Evolutionary conservation across 1,284 basidiomycete genomes (phyloP).

Genomic region (Sanguinoderma infundibulare): DNA sequence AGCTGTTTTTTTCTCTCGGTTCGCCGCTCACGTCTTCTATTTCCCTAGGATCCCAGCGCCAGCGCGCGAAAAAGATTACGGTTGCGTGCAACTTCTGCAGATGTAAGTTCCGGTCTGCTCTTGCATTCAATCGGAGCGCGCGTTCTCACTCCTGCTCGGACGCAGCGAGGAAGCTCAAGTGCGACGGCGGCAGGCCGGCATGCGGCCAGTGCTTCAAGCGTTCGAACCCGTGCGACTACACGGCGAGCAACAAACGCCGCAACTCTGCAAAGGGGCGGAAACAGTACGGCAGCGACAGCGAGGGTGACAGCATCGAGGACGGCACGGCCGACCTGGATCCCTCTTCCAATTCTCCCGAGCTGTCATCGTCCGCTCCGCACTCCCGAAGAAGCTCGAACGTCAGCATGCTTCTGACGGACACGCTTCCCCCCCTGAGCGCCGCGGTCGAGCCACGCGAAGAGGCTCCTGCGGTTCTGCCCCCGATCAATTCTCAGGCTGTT

Average conservation of each 20-base stretch:
- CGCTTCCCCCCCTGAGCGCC: slow-evolving; percentile 33
- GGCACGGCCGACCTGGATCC: slow-evolving; percentile 42
- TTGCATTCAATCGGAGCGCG: slow-evolving; percentile 7
- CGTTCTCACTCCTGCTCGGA: slow-evolving; percentile 21
- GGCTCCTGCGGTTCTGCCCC: slow-evolving; percentile 30
- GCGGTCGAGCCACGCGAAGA: slow-evolving; percentile 33
- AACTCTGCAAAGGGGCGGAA: slow-evolving; percentile 56
- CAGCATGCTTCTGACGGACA: slow-evolving; percentile 37
- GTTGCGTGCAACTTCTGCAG: slow-evolving; percentile 87
- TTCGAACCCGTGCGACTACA: slow-evolving; percentile 76
- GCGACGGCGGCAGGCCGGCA: slow-evolving; percentile 79
- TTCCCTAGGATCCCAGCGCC: slow-evolving; percentile 46
- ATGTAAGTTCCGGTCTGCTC: slow-evolving; percentile 52
- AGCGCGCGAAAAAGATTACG: slow-evolving; percentile 78
- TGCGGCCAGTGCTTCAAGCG: slow-evolving; percentile 81
- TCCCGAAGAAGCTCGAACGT: slow-evolving; percentile 67
- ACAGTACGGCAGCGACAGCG: slow-evolving; percentile 64
- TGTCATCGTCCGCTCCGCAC: slow-evolving; percentile 53
- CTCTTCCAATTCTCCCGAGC: slow-evolving; percentile 68
- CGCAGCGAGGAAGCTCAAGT: slow-evolving; percentile 81
- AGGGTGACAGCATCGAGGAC: slow-evolving; percentile 60
- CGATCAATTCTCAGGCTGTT: slow-evolving; percentile 26
- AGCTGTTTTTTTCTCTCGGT: slow-evolving; percentile 11
- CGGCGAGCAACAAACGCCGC: slow-evolving; percentile 74
- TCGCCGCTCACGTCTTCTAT: slow-evolving; percentile 13